Base-by-base conservation (phyloP, 23 red algal species). In the Gracilariopsis chorda region DNA sequence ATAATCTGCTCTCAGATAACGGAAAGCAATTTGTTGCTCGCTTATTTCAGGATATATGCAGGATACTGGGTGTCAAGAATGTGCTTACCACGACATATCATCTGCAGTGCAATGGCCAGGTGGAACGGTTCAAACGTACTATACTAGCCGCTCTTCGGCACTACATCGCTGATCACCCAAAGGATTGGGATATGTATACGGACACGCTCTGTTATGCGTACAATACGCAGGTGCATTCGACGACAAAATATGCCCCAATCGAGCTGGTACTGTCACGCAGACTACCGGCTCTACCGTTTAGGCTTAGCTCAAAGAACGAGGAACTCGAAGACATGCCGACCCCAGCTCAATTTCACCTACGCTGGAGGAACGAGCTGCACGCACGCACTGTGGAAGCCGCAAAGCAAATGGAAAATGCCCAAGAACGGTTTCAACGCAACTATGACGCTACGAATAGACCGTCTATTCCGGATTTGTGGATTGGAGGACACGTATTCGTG, bases 21-120 rank as follows among this genome's bases (percentile, higher is more conserved):
- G 73, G 75, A 16, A 7, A 36, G 42, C 48, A 55, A 28, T 25
- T 80, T 27, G 32, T 30, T 53, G 20, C 75, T 17, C n/a, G n/a
- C 16, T 80, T 56, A 34, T 80, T 80, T 46, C 75, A 53, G 41
- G 48, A 19, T 21, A 21, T 80, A 21, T 80, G 75, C 75, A 46
- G 19, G 29, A 30, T 80, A 53, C 75, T 80, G 75, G 48, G 48
- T 19, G 12, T 80, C 6, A 63, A 48, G 39, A 45, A 63, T 21
- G 7, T 80, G 20, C 33, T 56, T 44, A 80, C 75, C 39, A 49
- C 75, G 24, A 80, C 12, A 14, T 78, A 78, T 25, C 43, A 51
- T 51, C 73, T 39, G 11, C 36, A 78, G 43, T 14, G 29, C 14
- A 47, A 78, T 47, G 73, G 73, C 43, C 73, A 78, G 24, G 73